Percentiles rank a stretch among this genome's conserved stretches.
These are phyloP conservation scores for Tuber borchii DNA, from an alignment of 495 filamentous ascomycete genomes.

Conservation along the genomic window DNA sequence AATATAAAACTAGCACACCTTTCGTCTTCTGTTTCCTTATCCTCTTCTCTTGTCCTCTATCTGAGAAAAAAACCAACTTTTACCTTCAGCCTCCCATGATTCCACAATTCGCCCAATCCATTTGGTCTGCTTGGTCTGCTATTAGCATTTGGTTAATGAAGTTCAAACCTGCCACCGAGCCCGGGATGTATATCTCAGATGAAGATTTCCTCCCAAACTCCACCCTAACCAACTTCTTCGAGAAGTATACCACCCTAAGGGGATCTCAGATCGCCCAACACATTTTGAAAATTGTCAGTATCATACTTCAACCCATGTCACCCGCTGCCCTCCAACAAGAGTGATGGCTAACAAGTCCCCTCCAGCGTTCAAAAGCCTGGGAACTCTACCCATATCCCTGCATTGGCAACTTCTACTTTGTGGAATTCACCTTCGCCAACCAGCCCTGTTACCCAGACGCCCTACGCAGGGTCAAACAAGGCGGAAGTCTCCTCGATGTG, in stretches of 20 bases:
- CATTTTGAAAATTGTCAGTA: too few species aligned
- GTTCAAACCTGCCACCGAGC: background rate
- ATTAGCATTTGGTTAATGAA: background rate
- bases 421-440: constrained; percentile 44
- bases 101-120: background rate
- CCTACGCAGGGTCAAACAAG: constrained; percentile 15
- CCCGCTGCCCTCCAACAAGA: background rate
- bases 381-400: constrained; percentile 45
- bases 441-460: constrained; percentile 35
- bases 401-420: constrained; percentile 45
- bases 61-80: too few species aligned
- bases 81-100: background rate
- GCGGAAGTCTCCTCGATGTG: constrained; percentile 46
- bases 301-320: background rate
- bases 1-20: too few species aligned
- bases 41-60: too few species aligned
- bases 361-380: constrained; percentile 45
- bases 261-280: too few species aligned
- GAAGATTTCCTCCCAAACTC: background rate
- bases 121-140: background rate
- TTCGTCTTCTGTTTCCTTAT: too few species aligned
- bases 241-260: too few species aligned
- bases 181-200: background rate
- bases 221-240: background rate
- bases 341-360: background rate